These are phyloP conservation scores for Globisporangium nodosum DNA, from an alignment of 352 stramenopile genomes.

Conservation along the genomic window DNA sequence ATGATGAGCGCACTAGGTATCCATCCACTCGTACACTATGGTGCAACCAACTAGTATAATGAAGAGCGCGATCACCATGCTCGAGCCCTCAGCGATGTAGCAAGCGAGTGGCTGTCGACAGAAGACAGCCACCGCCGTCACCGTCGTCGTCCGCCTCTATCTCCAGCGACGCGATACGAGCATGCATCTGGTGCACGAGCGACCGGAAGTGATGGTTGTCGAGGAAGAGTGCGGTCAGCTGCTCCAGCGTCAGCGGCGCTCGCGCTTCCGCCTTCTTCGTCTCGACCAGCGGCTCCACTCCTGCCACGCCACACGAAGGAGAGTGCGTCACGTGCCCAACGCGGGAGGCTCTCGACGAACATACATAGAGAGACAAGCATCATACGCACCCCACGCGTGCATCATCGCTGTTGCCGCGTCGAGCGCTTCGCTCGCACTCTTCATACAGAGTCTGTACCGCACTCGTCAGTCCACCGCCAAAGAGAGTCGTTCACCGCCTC, in stretches of 20 bases:
- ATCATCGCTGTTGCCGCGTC: conserved; percentile 33
- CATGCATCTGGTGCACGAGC: conserved; percentile 32
- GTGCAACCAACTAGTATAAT: background rate
- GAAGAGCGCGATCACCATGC: background rate
- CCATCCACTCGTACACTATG: conserved; percentile 1
- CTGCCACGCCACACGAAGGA: conserved; percentile 6
- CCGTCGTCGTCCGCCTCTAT: background rate
- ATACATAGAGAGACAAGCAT: background rate
- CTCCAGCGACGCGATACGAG: conserved; percentile 21
- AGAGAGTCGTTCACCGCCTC: background rate
- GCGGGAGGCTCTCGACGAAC: no score
- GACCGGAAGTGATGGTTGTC: conserved; percentile 25
- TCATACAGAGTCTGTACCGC: conserved; percentile 22
- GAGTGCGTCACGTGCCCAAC: no score
- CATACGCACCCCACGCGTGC: conserved; percentile 31
- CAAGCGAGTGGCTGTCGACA: no score
- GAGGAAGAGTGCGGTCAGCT: conserved; percentile 26
- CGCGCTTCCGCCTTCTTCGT: conserved; percentile 6
- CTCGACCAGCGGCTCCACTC: conserved; percentile 39
- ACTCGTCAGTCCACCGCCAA: background rate
- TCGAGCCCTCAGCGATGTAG: no score
- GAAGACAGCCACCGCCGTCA: background rate
- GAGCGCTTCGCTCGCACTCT: conserved; percentile 17
- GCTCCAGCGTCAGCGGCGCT: conserved; percentile 10
- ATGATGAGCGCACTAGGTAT: background rate